Conservation (phyloP, 2,329 filamentous ascomycete genomes). For the Raffaelea ambrosiae region DNA sequence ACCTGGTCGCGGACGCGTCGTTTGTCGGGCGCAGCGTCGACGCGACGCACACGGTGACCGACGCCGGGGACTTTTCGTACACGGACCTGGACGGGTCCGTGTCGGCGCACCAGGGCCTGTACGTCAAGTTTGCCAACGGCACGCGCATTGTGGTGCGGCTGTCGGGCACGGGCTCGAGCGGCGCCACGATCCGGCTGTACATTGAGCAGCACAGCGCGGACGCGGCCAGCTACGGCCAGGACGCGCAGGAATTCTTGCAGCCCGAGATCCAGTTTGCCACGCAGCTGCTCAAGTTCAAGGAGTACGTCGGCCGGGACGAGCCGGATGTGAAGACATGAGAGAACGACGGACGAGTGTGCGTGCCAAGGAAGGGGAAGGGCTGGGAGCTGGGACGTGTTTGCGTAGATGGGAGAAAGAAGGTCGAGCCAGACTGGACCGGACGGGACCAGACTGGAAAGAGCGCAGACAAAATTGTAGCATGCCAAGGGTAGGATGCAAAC, state of each 20-base stretch:
- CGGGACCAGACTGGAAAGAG: too few species aligned
- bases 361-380: too few species aligned
- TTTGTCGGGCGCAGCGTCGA: conserved; percentile 79
- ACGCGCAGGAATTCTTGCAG: conserved; percentile 90
- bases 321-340: conserved; percentile 89
- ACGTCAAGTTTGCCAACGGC: conserved; percentile 86
- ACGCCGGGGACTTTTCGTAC: conserved; percentile 96
- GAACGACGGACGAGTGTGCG: too few species aligned
- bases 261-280: conserved; percentile 82
- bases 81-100: conserved; percentile 97
- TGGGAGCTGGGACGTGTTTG: too few species aligned
- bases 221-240: conserved; percentile 64
- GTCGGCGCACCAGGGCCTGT: conserved; percentile 91
- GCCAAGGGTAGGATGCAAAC: too few species aligned
- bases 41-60: conserved; percentile 70
- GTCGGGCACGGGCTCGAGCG: conserved; percentile 89
- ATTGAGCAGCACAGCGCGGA: conserved; percentile 92
- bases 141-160: conserved; percentile 92
- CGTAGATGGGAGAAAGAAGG: too few species aligned
- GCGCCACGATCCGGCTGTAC: conserved; percentile 93
- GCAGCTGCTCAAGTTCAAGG: conserved; percentile 82
- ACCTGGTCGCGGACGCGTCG: conserved; percentile 61
- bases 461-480: too few species aligned
- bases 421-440: too few species aligned
- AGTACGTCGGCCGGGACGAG: conserved; percentile 84